Base-by-base conservation (phyloP, 2,329 filamentous ascomycete genomes). In the Proliferodiscus dingleyae region DNA sequence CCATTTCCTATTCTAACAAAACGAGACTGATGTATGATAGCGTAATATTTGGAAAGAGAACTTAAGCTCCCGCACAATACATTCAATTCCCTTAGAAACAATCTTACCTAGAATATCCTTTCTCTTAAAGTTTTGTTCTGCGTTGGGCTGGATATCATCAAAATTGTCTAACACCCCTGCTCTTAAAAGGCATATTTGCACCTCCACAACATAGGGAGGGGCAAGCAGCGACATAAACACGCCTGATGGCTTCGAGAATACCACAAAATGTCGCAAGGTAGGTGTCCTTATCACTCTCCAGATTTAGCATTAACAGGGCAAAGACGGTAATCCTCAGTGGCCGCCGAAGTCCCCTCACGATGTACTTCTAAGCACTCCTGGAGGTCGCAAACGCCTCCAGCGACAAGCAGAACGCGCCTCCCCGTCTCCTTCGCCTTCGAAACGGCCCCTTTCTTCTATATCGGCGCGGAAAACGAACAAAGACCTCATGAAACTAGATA, bases 341-440 rank as follows among this genome's bases (percentile, higher is more conserved):
- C 81, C 81, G 15, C 81, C 81, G 18, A 71, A 77, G 63, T 85
- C 81, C 45, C 81, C 81, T 33, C 78, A 77, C 63, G 81, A 85
- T 61, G 80, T 71, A 41, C 71, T 85, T 16, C 61, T 81, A 29
- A 74, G 77, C 62, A 82, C 90, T 3, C 91, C 91, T 1, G 80
- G 83, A 54, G 91, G 89, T 43, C 84, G 89, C 58, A 81, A 84
- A 63, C 83, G 81, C 63, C 80, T 88, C 60, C 77, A 84, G 63
- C 79, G 83, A 49, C 72, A 85, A 57, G 77, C 80, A 54, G 78
- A 82, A 53, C 79, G 78, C 56, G 74, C 74, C 29, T 83, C 86
- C 21, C 83, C 83, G 1, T 84, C 83, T 1, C 80, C 81, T 0
- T 87, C 85, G 1, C 83, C 85, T 0, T 68, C 74, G 29, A 81